Base-by-base conservation (phyloP, 208 protist genomes). In the Strigomonas oncopelti region DNA sequence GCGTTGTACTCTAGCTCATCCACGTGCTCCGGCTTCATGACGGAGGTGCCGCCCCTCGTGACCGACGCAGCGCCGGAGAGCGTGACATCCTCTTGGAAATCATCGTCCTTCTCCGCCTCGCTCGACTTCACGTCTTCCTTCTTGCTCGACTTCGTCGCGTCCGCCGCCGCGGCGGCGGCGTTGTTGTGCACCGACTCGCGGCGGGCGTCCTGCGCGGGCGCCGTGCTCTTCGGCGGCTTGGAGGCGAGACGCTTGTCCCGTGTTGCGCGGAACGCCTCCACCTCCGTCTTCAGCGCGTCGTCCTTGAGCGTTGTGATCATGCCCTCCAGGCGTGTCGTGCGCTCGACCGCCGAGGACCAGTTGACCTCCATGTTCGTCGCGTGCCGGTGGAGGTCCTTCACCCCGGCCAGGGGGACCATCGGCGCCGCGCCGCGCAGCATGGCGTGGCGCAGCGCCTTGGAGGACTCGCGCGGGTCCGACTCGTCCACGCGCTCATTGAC, bases 351-450 rank as follows among this genome's bases (percentile, higher is more conserved):
- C 9, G 74, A 73, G 20, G 85, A 78, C 90, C 90, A 95, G 74
- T 93, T 92, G 7, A 73, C 22, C 64, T 95, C 85, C 85, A 91
- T 90, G 36, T 68, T 84, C 5, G 67, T 73, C 7, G 88, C 87
- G 64, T 90, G 83, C 18, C 75, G 78, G 55, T 88, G 79, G 58
- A 93, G 46, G 63, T 92, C 87, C 27, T 78, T 82, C 25, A 95
- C 69, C 32, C 71, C 81, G 5, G 71, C 65, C 46, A 91, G 73
- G 13, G 84, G 68, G n/a, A 71, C 74, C 64, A 77, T 55, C 8
- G 81, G 74, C 18, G 69, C 61, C 16, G 87, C 75, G 29, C 74
- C 69, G 29, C 72, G 71, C 46, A 60, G 36, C 62, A 91, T 90
- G 28, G 78, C 71, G 52, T 78, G 60, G 34, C 78, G 69, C 52